Conservation (phyloP, 2,329 filamentous ascomycete genomes). For the Mollisiaceae sp. region DNA sequence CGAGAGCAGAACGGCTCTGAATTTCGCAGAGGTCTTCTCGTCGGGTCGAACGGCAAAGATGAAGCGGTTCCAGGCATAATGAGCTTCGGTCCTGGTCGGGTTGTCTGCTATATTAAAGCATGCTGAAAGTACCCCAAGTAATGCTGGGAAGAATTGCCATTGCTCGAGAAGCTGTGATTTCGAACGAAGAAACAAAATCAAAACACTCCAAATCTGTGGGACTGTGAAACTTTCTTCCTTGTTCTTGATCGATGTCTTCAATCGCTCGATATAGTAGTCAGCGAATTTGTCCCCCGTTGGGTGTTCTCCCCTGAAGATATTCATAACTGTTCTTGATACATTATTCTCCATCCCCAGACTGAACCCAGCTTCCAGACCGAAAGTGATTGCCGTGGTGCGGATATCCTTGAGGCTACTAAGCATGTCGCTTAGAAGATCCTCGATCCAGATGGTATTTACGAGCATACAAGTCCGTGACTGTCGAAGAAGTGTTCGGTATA, state of each 20-base stretch:
- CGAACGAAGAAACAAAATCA: slow-evolving; percentile 76
- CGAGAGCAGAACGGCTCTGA: slow-evolving; percentile 68
- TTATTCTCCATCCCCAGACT: slow-evolving; percentile 71
- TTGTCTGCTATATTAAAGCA: slow-evolving; percentile 83
- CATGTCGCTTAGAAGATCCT: slow-evolving; percentile 82
- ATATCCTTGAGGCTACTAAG: slow-evolving; percentile 80
- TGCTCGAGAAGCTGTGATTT: slow-evolving; percentile 60
- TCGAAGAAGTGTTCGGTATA: slow-evolving; percentile 78
- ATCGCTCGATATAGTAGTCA: slow-evolving; percentile 68
- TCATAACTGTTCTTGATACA: slow-evolving; percentile 68
- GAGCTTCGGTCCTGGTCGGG: slow-evolving; percentile 74
- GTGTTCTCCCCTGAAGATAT: slow-evolving; percentile 60
- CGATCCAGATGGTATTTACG: slow-evolving; percentile 76
- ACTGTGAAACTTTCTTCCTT: slow-evolving; percentile 68
- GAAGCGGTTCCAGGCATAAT: slow-evolving; percentile 84
- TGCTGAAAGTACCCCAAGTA: slow-evolving; percentile 78
- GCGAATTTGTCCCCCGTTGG: slow-evolving; percentile 58
- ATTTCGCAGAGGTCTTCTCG: slow-evolving; percentile 56
- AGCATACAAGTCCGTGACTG: slow-evolving; percentile 76
- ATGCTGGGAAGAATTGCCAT: slow-evolving; percentile 77
- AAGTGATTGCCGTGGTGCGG: slow-evolving; percentile 72
- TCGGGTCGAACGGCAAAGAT: slow-evolving; percentile 75
- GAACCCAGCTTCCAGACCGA: slow-evolving; percentile 74
- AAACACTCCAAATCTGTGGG: slow-evolving; percentile 86
- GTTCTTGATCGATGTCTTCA: slow-evolving; percentile 71